phyloP scores from a whole-genome alignment of 768 basidiomycete genomes.

The Termitomyces sp. region DNA sequence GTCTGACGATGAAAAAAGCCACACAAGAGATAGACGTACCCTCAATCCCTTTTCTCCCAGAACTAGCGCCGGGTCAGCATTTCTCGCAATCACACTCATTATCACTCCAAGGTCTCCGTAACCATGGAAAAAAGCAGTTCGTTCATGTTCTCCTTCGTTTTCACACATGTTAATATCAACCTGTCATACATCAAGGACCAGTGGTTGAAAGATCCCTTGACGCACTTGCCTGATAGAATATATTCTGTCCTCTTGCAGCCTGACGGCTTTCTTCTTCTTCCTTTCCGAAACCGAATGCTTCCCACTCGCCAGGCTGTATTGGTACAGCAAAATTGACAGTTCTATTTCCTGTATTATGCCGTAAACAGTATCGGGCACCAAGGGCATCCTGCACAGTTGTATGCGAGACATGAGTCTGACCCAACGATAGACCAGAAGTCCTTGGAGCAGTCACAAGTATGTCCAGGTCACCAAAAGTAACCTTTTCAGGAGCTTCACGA shows the following conservation, averaged over 20 bases:
- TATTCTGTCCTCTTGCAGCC: not conserved
- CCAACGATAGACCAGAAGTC: constrained; percentile 6
- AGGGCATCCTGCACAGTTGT: not conserved
- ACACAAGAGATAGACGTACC: constrained; percentile 20
- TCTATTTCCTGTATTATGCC: not conserved
- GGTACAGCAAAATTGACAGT: not conserved
- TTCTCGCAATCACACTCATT: constrained; percentile 46
- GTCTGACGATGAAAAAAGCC: not conserved
- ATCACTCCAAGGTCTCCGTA: constrained; percentile 74
- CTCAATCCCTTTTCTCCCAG: constrained; percentile 52
- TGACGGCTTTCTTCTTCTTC: not conserved
- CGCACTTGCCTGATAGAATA: not conserved
- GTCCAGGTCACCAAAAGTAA: constrained; percentile 64
- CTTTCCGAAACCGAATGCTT: not conserved
- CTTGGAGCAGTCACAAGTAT: constrained; percentile 49
- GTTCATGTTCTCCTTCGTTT: constrained; percentile 42
- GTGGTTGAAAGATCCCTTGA: not conserved
- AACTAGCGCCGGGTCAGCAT: constrained; percentile 33
- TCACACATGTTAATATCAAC: constrained; percentile 62
- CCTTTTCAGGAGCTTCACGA: constrained; percentile 57
- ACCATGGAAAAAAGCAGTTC: constrained; percentile 48
- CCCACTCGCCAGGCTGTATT: not conserved
- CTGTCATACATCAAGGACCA: constrained; percentile 18
- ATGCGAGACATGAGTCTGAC: not conserved
- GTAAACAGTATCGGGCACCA: not conserved